These are phyloP conservation scores for Pseudogymnoascus sp. DNA, from an alignment of 2,329 filamentous ascomycete species.

Conservation along the genomic window DNA sequence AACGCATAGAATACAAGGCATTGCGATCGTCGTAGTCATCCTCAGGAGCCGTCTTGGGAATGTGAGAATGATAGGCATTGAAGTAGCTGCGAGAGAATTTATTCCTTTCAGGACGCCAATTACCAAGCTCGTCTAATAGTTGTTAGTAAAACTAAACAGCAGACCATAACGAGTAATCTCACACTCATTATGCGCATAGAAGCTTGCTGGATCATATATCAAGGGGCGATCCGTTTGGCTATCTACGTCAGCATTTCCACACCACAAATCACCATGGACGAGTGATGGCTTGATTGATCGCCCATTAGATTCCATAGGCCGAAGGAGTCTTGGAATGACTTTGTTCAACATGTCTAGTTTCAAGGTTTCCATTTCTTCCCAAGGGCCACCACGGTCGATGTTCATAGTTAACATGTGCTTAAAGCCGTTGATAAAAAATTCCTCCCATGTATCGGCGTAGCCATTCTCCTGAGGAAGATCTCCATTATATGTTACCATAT, in stretches of 20 bases:
- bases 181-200: constrained; percentile 19
- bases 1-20: constrained; percentile 25
- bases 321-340: constrained; percentile 19
- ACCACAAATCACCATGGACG: constrained; percentile 23
- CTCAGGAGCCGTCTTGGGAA: too few relatives aligned
- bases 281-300: constrained; percentile 18
- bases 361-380: constrained; percentile 1
- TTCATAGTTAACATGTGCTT: neutral
- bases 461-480: too few relatives aligned
- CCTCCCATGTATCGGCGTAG: too few relatives aligned
- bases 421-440: too few relatives aligned
- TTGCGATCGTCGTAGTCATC: constrained; percentile 27
- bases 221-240: constrained; percentile 14
- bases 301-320: constrained; percentile 17
- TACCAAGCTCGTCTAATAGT: too few relatives aligned
- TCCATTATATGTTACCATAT: too few relatives aligned
- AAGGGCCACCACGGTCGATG: neutral
- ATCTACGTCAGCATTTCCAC: constrained; percentile 17
- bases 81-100: too few relatives aligned
- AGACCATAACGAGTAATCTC: too few relatives aligned
- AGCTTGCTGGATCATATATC: constrained; percentile 17
- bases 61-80: too few relatives aligned
- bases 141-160: too few relatives aligned
- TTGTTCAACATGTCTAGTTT: neutral
- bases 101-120: too few relatives aligned